Evolutionary conservation across 495 filamentous ascomycete genomes (phyloP), one percentile per base, ranked within the genome.

Genomic region (Trichoderma parareesei): DNA sequence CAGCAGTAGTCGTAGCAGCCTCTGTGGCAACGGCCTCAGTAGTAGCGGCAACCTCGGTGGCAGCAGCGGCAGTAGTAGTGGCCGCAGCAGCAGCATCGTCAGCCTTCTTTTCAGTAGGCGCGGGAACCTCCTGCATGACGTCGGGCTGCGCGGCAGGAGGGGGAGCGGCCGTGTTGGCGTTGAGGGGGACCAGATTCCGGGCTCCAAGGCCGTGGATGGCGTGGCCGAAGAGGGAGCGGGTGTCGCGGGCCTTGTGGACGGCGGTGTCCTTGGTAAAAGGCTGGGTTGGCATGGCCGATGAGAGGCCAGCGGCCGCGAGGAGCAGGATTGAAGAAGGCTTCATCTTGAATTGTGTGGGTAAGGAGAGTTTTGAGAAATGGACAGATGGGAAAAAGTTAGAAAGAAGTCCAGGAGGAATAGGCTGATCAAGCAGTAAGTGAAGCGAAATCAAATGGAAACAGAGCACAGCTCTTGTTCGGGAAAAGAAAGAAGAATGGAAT

Each of bases 291-390:
- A 66, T 38, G n/a, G 73, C 73, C 67, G 72, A 72, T 66, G 65
- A 70, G 66, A 75, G 69, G 69, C 72, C 69, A 61, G 68, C 71
- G 11, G 68, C 71, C 5, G 69, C 67, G 27, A 72, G 53, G n/a
- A 72, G 63, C 46, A 74, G 44, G 16, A 64, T n/a, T 33, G 65
- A 35, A 65, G 64, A 59, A 5, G 64, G 41, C 72, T 71, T 75
- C 72, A 75, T 75, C 57, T 38, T 64, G 38, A 38, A 53, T 69
- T 40, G 38, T 60, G 40, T 49, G 42, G 1, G 37, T 60, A 41
- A 60, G 40, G 27, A 42, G 57, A 49, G 27, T 35, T 13, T 61
- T 61, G 49, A 44, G 18, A 41, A n/a, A 38, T 61, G 41, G 42
- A 7, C 18, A 49, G 41, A 27, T 2, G 11, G 35, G 27, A 41